Evolutionary conservation across 768 basidiomycete genomes (phyloP).

Genomic region (Suillus weaverae): DNA sequence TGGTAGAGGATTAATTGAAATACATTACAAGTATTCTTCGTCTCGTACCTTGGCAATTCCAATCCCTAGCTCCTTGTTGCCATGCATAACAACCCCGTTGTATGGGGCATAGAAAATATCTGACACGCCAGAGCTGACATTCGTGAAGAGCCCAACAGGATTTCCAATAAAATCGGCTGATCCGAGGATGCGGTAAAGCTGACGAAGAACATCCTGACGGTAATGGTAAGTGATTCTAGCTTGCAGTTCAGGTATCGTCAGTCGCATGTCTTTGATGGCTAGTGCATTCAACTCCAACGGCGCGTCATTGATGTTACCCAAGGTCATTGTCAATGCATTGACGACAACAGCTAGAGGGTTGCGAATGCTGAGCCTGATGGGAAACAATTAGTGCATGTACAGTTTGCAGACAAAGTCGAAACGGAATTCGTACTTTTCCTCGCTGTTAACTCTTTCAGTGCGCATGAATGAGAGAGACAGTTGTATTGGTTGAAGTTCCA

Average conservation of each 20-base stretch:
- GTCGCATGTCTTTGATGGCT: conserved; percentile 90
- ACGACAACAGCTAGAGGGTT: conserved; percentile 93
- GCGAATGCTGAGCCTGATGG: conserved; percentile 63
- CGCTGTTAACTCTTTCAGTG: conserved; percentile 89
- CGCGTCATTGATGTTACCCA: conserved; percentile 96
- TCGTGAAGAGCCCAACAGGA: conserved; percentile 96
- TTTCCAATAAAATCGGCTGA: conserved; percentile 97
- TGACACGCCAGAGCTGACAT: conserved; percentile 95
- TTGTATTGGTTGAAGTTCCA: conserved; percentile 92
- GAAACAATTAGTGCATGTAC: conserved; percentile 9
- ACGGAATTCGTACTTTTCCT: conserved; percentile 73
- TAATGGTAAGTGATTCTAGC: conserved; percentile 89
- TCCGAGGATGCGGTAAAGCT: conserved; percentile 95
- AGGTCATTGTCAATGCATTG: conserved; percentile 93
- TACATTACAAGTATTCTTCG: not conserved
- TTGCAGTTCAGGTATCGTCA: conserved; percentile 82
- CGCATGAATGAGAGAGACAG: conserved; percentile 96
- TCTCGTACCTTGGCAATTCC: conserved; percentile 83
- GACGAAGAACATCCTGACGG: conserved; percentile 87
- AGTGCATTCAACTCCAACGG: conserved; percentile 93
- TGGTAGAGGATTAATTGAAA: conserved; percentile 34
- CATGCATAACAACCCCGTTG: conserved; percentile 94
- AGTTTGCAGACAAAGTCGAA: not conserved
- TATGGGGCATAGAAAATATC: conserved; percentile 99
- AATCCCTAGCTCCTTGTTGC: conserved; percentile 90